Conservation (phyloP, 2,329 filamentous ascomycete genomes). For the Colletotrichum sp. region DNA sequence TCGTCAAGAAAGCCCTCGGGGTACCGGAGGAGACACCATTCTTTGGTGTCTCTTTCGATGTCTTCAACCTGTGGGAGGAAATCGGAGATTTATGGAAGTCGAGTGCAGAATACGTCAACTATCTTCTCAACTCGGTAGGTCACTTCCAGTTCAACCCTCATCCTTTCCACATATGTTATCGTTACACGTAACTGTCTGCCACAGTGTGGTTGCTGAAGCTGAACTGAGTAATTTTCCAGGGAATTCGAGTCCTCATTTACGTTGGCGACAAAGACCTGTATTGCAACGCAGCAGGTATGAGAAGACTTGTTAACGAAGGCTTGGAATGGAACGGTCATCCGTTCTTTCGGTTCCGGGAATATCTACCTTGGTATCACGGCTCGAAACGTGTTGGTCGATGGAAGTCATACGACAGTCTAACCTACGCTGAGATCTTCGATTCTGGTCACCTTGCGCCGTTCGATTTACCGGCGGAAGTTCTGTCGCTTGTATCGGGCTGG, state of each 20-base stretch:
- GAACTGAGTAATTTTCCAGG: neutral
- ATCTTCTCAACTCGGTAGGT: neutral
- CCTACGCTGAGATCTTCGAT: neutral
- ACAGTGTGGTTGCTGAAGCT: neutral
- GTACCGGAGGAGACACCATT: neutral
- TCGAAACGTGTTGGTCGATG: neutral
- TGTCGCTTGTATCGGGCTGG: neutral
- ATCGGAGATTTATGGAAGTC: constrained; percentile 1
- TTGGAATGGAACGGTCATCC: neutral
- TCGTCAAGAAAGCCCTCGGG: neutral
- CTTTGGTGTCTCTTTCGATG: neutral
- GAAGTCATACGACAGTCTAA: neutral
- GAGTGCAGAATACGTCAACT: neutral
- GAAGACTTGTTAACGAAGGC: neutral
- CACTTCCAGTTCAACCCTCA: rapidly evolving
- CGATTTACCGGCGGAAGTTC: neutral
- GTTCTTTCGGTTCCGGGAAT: neutral
- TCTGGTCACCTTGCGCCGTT: neutral
- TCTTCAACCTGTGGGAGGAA: neutral
- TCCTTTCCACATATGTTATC: neutral
- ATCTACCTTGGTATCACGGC: neutral
- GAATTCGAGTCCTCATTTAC: neutral
- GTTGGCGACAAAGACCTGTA: constrained; percentile 5
- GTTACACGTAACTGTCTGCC: neutral
- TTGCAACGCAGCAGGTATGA: constrained; percentile 3